Base-by-base conservation (phyloP, 192 early-diverging fungal species). In the Umbelopsis sp. region DNA sequence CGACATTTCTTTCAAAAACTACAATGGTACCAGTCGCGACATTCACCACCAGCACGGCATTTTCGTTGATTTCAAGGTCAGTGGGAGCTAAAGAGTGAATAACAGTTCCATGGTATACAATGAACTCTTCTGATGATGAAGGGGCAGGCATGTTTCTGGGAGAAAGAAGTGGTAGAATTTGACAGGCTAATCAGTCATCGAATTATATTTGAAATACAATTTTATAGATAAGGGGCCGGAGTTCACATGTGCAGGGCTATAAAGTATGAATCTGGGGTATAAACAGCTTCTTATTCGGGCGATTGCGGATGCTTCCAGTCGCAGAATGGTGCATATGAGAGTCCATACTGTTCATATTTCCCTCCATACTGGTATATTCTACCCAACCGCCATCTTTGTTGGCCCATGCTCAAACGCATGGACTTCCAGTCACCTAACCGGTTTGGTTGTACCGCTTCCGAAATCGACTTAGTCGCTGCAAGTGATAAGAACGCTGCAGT, bases 11-110 rank as follows among this genome's bases (percentile, higher is more conserved):
- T 53, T 81, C 82, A 8, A 91, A 27, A 72, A 90, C 87, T 15
- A 79, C 82, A 50, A 97, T 96, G 58, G 79, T 85, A 30, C 94
- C 94, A 21, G 71, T 78, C 3, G 50, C 47, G 49, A 67, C 68
- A 58, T 89, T 80, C 16, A 97, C 83, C 37, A 91, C 91, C 13
- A 96, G 68, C 1, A 91, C 81, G 46, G 84, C 89, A 53, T 85
- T 81, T 18, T 81, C 64, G 25, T 92, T 80, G 68, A 91, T 84
- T 58, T 92, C 89, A 25, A 97, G 83, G 47, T 90, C 68, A 18
- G 78, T 77, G 11, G 74, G 35, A 27, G 69, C 50, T 20, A 78
- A 37, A 11, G 80, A 78, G 64, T 78, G 76, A 44, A 77, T 70
- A 22, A 72, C 33, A 20, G 74, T 73, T 21, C 15, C 64, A 66